phyloP scores from a whole-genome alignment of 257 asterid species.

The Nicotiana tomentosiformis region DNA sequence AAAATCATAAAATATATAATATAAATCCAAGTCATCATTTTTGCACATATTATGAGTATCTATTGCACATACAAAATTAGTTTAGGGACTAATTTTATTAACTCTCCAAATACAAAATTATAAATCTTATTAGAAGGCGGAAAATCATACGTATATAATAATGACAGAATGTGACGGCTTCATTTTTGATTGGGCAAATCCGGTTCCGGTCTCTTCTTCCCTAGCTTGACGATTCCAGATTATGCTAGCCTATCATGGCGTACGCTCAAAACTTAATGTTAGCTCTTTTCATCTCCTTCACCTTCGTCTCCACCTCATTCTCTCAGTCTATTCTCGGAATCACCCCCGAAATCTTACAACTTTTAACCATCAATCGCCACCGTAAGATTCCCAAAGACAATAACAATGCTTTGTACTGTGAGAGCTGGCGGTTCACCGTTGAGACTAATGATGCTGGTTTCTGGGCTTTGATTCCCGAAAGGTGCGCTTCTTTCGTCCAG shows the following conservation, averaged over 20 bases:
- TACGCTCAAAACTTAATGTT: not conserved
- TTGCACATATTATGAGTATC: too few relatives aligned
- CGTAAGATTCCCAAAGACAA: slow-evolving; percentile 24
- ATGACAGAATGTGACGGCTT: too few relatives aligned
- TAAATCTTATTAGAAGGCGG: too few relatives aligned
- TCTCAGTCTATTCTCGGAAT: slow-evolving; percentile 39
- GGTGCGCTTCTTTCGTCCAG: slow-evolving; percentile 50
- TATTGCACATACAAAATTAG: too few relatives aligned
- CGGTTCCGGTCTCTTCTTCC: too few relatives aligned
- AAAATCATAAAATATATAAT: too few relatives aligned
- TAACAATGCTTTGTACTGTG: slow-evolving; percentile 35
- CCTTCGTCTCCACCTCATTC: slow-evolving; percentile 23
- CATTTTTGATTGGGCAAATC: too few relatives aligned
- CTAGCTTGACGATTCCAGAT: not conserved
- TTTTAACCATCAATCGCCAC: slow-evolving; percentile 16
- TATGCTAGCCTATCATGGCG: not conserved
- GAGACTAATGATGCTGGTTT: slow-evolving; percentile 70
- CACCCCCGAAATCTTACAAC: slow-evolving; percentile 16
- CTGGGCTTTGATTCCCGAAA: slow-evolving; percentile 45
- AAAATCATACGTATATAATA: too few relatives aligned
- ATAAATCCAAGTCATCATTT: too few relatives aligned
- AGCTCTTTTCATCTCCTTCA: slow-evolving; percentile 21
- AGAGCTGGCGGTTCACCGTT: slow-evolving; percentile 74
- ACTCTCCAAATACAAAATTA: too few relatives aligned
- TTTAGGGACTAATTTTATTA: too few relatives aligned